phyloP scores from a whole-genome alignment of 73 alveolate genomes.

The Tetrahymena malaccensis region DNA sequence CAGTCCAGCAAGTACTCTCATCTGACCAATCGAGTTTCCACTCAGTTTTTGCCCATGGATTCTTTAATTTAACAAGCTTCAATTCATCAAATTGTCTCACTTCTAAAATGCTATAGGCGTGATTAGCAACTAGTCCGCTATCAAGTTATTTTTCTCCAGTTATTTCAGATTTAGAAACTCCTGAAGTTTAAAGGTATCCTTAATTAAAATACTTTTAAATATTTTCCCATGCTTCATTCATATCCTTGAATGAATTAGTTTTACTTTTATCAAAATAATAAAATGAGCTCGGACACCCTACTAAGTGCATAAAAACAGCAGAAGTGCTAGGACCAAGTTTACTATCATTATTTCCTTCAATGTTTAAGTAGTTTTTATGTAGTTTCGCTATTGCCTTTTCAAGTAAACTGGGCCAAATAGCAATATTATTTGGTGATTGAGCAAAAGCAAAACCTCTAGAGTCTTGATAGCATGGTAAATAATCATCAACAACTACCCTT shows the following conservation, averaged over 20 bases:
- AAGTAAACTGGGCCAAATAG: conserved; percentile 47
- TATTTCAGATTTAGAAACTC: conserved; percentile 31
- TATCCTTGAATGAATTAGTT: conserved; percentile 42
- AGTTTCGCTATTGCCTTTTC: conserved; percentile 63
- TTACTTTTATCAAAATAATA: background rate
- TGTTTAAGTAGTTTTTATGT: conserved; percentile 39
- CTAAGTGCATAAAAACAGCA: background rate
- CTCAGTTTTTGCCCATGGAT: conserved; percentile 59
- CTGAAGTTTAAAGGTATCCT: conserved; percentile 42
- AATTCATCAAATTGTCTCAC: conserved; percentile 38
- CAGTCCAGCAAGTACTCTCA: conserved; percentile 52
- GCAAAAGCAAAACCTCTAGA: conserved; percentile 46
- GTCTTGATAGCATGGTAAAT: conserved; percentile 35
- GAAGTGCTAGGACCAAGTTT: conserved; percentile 40
- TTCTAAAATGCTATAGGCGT: conserved; percentile 50
- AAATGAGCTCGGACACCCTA: background rate
- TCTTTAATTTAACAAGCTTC: conserved; percentile 45
- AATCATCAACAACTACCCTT: conserved; percentile 48
- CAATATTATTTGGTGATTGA: conserved; percentile 34
- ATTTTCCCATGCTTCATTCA: conserved; percentile 38
- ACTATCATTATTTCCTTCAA: conserved; percentile 2
- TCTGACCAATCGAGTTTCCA: conserved; percentile 69
- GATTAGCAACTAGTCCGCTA: conserved; percentile 53
- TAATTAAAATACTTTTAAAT: conserved; percentile 18
- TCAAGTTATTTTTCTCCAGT: conserved; percentile 38